Evolutionary conservation across 805 yeast species (phyloP), one percentile per base, ranked within the genome.

Genomic region (Cyberlindnera lachancei): DNA sequence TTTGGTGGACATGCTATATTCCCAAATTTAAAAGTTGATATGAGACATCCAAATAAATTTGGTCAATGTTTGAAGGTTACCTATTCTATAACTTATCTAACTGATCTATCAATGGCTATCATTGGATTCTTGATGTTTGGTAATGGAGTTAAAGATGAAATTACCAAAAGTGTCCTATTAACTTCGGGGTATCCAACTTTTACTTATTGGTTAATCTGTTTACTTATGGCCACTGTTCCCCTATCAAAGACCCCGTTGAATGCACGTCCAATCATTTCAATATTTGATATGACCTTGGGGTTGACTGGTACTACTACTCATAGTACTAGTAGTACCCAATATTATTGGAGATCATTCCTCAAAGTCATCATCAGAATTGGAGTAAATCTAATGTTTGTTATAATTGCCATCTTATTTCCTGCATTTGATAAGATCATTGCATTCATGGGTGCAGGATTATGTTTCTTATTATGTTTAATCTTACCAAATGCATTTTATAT

Each of bases 1-100:
- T 81, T 84, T 75, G 90, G 90, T 35, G 92, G 92, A 3, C 90
- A 81, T 52, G 84, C 86, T 2, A 78, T 82, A 6, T 79, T 79
- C 43, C 90, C 90, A 3, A 83, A 79, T 45, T 58, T 81, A 27
- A 76, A 73, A 51, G 60, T 70, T 24, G 92, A 81, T 52, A 82
- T 81, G 82, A 66, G 75, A 47, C 77, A 70, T 34, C 86, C 86
- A 6, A 52, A 61, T 19, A 72, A 69, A 40, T 79, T 72, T 53
- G 57, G 59, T 14, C 50, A 52, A 12, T 74, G 86, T 38, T 62
- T 79, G 48, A 58, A 62, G 28, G 53, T 67, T 3, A 75, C 90
- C 0, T 82, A 79, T 43, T 49, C 68, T 16, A 74, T 79, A 38
- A 74, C 86, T 2, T 65, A 71, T 30, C 19, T 69, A 2, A 68